Evolutionary conservation across 2,329 filamentous ascomycete genomes (phyloP), one percentile per base, ranked within the genome.

Genomic region (Fusarium armeniacum): DNA sequence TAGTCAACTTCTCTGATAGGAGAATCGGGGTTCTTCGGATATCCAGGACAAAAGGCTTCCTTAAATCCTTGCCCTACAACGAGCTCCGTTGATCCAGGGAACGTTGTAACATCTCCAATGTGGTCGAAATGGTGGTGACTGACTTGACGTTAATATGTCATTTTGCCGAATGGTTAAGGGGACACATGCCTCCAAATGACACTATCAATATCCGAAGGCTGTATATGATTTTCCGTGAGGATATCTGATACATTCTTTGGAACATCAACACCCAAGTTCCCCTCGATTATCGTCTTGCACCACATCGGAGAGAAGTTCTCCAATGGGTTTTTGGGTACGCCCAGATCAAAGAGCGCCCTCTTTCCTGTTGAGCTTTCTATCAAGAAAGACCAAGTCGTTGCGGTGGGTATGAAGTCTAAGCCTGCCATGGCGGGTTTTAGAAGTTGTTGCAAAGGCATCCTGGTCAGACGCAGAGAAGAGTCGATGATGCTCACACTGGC

Each of bases 81-180:
- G 0, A 71, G 65, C 2, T 58, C 38, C 0, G 69, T 72, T 2
- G 65, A 57, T 2, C 20, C 12, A 2, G 69, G 69, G 7, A 71
- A 71, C 0, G 62, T 67, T 3, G 69, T 67, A 0, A 71, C 36
- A 8, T 71, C 65, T 32, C 69, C 65, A 0, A 62, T 52, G 6
- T 71, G 69, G 6, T 71, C 69, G 24, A 64, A 47, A n/a, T 72
- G 69, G 30, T 50, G 60, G 6, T 71, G 69, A 1, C 65, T 69
- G 1, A 1, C 2, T 4, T 2, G 7, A n/a, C 5, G 2, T 65
- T 12, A 65, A 36, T 18, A 2, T 4, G 2, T 16, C 15, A 11
- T 5, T 15, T 11, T 12, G 7, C 5, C 16, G 2, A 16, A 28
- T 5, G 6, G 4, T n/a, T 11, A 0, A 5, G 24, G 0, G 28